Percentiles rank a stretch among this genome's conserved stretches.
These are phyloP conservation scores for Agrostemma githago DNA, from an alignment of 148 eudicot genomes.

Conservation along the genomic window DNA sequence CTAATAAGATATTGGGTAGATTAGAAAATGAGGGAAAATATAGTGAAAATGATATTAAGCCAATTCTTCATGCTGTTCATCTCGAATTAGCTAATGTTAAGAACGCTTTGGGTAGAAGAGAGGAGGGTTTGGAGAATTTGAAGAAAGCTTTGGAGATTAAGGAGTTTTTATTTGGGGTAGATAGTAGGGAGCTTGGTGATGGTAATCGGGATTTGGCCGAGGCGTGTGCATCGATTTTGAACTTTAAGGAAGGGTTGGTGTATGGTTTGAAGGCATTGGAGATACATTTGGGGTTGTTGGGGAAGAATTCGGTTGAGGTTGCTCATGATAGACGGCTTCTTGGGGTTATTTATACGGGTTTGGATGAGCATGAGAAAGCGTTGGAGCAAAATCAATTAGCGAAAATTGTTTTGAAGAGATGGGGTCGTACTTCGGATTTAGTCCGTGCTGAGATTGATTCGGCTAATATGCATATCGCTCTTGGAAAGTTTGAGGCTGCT, in stretches of 20 bases:
- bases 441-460: constrained; percentile 84
- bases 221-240: constrained; percentile 61
- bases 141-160: constrained; percentile 68
- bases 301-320: constrained; percentile 82
- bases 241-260: constrained; percentile 70
- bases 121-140: constrained; percentile 65
- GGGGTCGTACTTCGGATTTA: constrained; percentile 70
- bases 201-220: constrained; percentile 83
- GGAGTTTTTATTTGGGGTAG: constrained; percentile 53
- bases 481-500: constrained; percentile 68
- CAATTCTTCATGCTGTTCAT: constrained; percentile 77
- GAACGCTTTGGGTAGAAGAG: constrained; percentile 88
- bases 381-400: constrained; percentile 72
- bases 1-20: constrained; percentile 54
- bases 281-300: constrained; percentile 51
- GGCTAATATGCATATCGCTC: constrained; percentile 83
- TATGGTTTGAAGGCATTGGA: constrained; percentile 78
- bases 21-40: constrained; percentile 43
- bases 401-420: constrained; percentile 64
- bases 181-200: constrained; percentile 73
- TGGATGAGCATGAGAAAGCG: constrained; percentile 83
- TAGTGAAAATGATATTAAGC: constrained; percentile 42
- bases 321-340: constrained; percentile 82
- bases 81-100: constrained; percentile 70
- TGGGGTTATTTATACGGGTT: constrained; percentile 80